Evolutionary conservation across 1,284 basidiomycete species (phyloP).

Genomic region (Cryptococcus sp.): DNA sequence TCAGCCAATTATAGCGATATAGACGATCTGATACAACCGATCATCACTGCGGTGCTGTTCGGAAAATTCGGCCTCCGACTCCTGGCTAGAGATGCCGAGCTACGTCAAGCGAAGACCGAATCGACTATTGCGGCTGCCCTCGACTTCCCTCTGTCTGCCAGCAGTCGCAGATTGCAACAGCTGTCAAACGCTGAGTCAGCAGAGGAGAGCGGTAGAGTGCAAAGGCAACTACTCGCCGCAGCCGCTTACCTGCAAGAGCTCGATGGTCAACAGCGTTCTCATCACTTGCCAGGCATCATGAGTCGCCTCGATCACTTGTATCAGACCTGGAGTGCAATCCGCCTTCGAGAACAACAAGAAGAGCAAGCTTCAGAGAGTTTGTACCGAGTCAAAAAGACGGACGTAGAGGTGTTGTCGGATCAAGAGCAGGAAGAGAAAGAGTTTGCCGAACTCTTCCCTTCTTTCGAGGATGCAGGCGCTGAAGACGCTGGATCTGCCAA

Average conservation of each 20-base stretch:
- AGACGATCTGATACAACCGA: slow-evolving; percentile 67
- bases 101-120: slow-evolving; percentile 5
- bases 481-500: slow-evolving; percentile 17
- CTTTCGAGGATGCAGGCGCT: slow-evolving; percentile 61
- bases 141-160: slow-evolving; percentile 28
- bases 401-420: slow-evolving; percentile 66
- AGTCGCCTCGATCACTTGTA: slow-evolving; percentile 70
- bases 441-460: slow-evolving; percentile 78
- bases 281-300: slow-evolving; percentile 48
- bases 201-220: slow-evolving; percentile 24
- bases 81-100: slow-evolving; percentile 15
- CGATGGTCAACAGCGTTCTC: slow-evolving; percentile 9
- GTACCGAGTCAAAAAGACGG: slow-evolving; percentile 70
- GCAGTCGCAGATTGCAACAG: slow-evolving; percentile 24
- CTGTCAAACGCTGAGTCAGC: slow-evolving; percentile 10
- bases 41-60: slow-evolving; percentile 65
- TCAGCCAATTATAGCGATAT: slow-evolving; percentile 56
- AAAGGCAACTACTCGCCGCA: slow-evolving; percentile 20
- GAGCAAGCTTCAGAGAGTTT: slow-evolving; percentile 70
- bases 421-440: slow-evolving; percentile 78
- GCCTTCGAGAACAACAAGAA: slow-evolving; percentile 66
- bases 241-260: slow-evolving; percentile 12
- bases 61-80: slow-evolving; percentile 73
- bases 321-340: slow-evolving; percentile 80
- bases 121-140: slow-evolving; percentile 15